Evolutionary conservation across 2,329 filamentous ascomycete species (phyloP), one percentile per base, ranked within the genome.

Genomic region (Fusarium subtropicale): DNA sequence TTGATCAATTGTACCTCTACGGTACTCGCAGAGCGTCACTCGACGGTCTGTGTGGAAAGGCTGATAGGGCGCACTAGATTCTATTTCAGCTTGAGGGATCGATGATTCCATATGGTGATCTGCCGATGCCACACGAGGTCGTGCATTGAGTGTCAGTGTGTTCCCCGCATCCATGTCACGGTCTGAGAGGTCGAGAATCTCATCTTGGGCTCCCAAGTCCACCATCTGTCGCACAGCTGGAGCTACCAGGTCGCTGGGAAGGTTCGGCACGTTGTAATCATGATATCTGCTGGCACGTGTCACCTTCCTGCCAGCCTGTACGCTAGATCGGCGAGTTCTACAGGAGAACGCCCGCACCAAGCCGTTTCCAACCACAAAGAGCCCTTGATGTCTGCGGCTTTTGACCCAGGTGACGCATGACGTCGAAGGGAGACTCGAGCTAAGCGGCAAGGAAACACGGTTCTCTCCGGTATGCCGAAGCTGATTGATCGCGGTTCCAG

Each of bases 21-120:
- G 79, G 75, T 91, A 92, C 42, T 93, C 86, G 71, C 90, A 92
- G 30, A 97, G 83, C n/a, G 86, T 88, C 45, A 98, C 92, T 5
- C 95, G 89, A 56, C 89, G 88, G 75, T 98, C 94, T 0, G 94
- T 96, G 77, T 98, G 95, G 82, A 98, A 97, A 2, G 96, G 95
- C 75, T 97, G 94, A 74, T 97, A 98, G 3, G 95, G 93, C 7
- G 94, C 92, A 75, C 95, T 97, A 2, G 95, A 97, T 76, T 99
- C 96, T 69, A 97, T 97, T 82, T 97, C 94, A 8, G 93, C 93
- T 69, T 90, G 88, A 1, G 89, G 88, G 59, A 88, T 94, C 77
- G 82, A 91, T 77, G 81, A 92, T 79, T 83, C 91, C 77, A 83
- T 86, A 57, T 79, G 82, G 74, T 78, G 81, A 74, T 81, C 83